Conservation (phyloP, 2,329 filamentous ascomycete genomes). For the Fusarium hainanense region DNA sequence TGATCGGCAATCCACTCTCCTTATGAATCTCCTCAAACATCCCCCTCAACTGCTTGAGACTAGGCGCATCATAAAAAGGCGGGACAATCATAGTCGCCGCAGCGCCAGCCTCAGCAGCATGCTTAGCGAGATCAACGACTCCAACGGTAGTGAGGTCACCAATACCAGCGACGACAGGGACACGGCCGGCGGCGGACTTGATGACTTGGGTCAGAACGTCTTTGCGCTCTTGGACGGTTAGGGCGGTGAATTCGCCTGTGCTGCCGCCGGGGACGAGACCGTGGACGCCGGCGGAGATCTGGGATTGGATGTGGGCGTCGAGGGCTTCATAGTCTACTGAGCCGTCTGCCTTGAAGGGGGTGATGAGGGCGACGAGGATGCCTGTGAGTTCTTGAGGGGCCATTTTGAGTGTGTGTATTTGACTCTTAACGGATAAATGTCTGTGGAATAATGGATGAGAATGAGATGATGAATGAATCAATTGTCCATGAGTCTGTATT, state of each 20-base stretch:
- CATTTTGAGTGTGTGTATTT: slow-evolving; percentile 23
- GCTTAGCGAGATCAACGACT: slow-evolving; percentile 49
- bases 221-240: slow-evolving; percentile 58
- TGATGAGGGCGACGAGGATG: slow-evolving; percentile 62
- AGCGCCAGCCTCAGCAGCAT: slow-evolving; percentile 49
- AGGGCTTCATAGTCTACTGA: slow-evolving; percentile 51
- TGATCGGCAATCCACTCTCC: slow-evolving; percentile 56
- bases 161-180: slow-evolving; percentile 57
- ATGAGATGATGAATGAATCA: not conserved
- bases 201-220: slow-evolving; percentile 52
- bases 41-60: slow-evolving; percentile 48
- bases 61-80: slow-evolving; percentile 61
- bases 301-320: slow-evolving; percentile 57
- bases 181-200: slow-evolving; percentile 53
- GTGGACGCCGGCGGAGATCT: slow-evolving; percentile 59
- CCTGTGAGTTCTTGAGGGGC: slow-evolving; percentile 48
- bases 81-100: slow-evolving; percentile 61
- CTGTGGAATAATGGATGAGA: not conserved
- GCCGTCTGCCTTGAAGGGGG: slow-evolving; percentile 58
- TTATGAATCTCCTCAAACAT: slow-evolving; percentile 56
- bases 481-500: slow-evolving; percentile 1
- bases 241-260: slow-evolving; percentile 60
- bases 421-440: too few relatives aligned
- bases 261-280: slow-evolving; percentile 63
- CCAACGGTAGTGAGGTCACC: slow-evolving; percentile 56